Evolutionary conservation across 2,329 filamentous ascomycete species (phyloP).

Genomic region (Incumbomyces delicatus): DNA sequence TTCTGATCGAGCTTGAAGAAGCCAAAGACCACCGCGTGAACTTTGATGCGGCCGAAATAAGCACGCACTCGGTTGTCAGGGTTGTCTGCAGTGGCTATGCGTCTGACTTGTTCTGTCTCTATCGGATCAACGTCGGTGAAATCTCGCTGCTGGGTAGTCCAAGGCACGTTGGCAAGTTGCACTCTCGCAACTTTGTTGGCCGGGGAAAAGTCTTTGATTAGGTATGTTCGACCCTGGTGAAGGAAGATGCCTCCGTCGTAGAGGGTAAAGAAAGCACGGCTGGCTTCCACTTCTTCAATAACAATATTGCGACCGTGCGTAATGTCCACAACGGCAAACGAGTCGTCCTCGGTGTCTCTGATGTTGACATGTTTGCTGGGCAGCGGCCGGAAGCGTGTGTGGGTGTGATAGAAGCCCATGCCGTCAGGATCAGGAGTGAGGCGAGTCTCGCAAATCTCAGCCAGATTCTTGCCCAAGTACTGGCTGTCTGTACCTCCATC

Average conservation of each 20-base stretch:
- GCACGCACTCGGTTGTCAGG: constrained; percentile 54
- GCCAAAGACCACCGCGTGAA: constrained; percentile 82
- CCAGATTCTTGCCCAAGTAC: constrained; percentile 71
- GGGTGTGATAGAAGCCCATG: constrained; percentile 79
- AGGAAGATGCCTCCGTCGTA: constrained; percentile 97
- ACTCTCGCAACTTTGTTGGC: constrained; percentile 78
- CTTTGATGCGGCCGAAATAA: constrained; percentile 77
- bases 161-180: constrained; percentile 81
- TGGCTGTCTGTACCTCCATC: constrained; percentile 52
- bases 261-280: constrained; percentile 86
- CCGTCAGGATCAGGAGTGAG: constrained; percentile 55
- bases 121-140: constrained; percentile 90
- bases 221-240: constrained; percentile 87
- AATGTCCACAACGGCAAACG: constrained; percentile 86
- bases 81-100: constrained; percentile 41
- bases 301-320: constrained; percentile 71
- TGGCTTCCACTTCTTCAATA: constrained; percentile 91
- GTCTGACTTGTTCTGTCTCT: constrained; percentile 78
- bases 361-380: constrained; percentile 80
- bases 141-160: constrained; percentile 87
- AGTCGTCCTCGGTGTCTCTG: constrained; percentile 78
- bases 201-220: constrained; percentile 79
- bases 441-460: constrained; percentile 61
- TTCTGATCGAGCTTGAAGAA: constrained; percentile 95
- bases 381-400: constrained; percentile 74